phyloP scores from a whole-genome alignment of 257 asterid species.

The Solanum virginianum region DNA sequence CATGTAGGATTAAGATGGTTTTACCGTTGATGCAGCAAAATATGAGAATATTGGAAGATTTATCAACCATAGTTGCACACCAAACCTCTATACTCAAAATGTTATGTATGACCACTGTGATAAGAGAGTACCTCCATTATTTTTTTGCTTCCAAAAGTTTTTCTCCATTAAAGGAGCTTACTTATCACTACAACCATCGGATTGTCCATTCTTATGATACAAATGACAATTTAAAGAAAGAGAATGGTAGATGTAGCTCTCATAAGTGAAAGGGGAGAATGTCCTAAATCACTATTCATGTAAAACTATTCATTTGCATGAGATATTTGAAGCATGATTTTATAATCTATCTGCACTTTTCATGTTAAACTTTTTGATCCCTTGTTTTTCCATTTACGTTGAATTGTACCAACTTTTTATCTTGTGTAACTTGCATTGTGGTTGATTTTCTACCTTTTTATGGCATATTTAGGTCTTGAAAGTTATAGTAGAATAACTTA shows the following conservation, averaged over 20 bases:
- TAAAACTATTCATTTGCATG: not conserved
- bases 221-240: constrained; percentile 13
- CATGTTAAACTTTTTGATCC: not conserved
- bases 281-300: not conserved
- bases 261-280: constrained; percentile 1
- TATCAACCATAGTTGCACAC: constrained; percentile 23
- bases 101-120: constrained; percentile 29
- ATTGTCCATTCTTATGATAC: constrained; percentile 5
- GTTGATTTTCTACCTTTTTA: not conserved
- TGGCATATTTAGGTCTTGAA: not conserved
- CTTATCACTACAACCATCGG: constrained; percentile 14
- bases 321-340: not conserved
- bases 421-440: not conserved
- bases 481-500: not conserved
- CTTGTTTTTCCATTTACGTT: not conserved
- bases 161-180: constrained; percentile 32
- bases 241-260: constrained; percentile 15
- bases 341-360: not conserved
- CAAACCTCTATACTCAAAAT: constrained; percentile 23
- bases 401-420: not conserved
- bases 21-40: constrained; percentile 20
- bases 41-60: constrained; percentile 44
- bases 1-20: not conserved
- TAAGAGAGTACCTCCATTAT: constrained; percentile 29
- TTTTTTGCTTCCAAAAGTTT: constrained; percentile 32